Evolutionary conservation across 2,329 filamentous ascomycete genomes (phyloP).

Genomic region (Ascosphaera acerosa): DNA sequence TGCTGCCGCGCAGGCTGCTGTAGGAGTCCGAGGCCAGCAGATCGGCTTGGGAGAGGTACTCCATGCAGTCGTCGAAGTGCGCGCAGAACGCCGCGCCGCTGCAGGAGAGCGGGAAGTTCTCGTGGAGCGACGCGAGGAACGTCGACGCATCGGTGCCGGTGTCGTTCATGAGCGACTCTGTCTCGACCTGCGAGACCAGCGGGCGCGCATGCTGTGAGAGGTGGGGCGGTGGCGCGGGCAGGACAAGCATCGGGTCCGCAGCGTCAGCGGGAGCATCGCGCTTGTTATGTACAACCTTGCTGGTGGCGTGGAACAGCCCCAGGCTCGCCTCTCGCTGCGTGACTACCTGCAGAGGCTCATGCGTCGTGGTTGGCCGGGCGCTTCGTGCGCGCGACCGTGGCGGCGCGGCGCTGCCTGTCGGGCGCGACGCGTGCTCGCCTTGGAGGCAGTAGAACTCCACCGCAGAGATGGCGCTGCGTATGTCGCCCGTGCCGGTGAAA

Average conservation of each 20-base stretch:
- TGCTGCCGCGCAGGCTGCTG: slow-evolving; percentile 8
- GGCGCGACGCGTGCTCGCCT: slow-evolving; percentile 45
- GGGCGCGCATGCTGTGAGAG: slow-evolving; percentile 32
- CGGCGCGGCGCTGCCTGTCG: slow-evolving; percentile 46
- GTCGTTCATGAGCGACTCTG: slow-evolving; percentile 68
- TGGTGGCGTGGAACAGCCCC: slow-evolving; percentile 88
- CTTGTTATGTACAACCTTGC: slow-evolving; percentile 93
- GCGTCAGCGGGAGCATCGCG: slow-evolving; percentile 30
- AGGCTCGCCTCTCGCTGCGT: slow-evolving; percentile 72
- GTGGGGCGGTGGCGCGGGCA: slow-evolving; percentile 34
- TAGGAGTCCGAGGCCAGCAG: slow-evolving; percentile 46
- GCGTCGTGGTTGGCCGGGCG: slow-evolving; percentile 32
- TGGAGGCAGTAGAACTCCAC: slow-evolving; percentile 80
- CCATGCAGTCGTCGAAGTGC: slow-evolving; percentile 61
- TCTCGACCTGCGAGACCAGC: slow-evolving; percentile 36
- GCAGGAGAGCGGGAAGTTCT: slow-evolving; percentile 81
- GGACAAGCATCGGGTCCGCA: slow-evolving; percentile 13
- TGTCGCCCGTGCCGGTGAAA: slow-evolving; percentile 69
- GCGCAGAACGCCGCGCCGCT: slow-evolving; percentile 44
- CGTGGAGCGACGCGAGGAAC: slow-evolving; percentile 72
- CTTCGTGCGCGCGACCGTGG: slow-evolving; percentile 38
- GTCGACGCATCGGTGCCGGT: slow-evolving; percentile 79
- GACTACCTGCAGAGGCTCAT: slow-evolving; percentile 53
- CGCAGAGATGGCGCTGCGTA: slow-evolving; percentile 75
- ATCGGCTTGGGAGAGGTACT: slow-evolving; percentile 68